Conservation (phyloP, 768 basidiomycete genomes). For the Floccularia luteovirens region DNA sequence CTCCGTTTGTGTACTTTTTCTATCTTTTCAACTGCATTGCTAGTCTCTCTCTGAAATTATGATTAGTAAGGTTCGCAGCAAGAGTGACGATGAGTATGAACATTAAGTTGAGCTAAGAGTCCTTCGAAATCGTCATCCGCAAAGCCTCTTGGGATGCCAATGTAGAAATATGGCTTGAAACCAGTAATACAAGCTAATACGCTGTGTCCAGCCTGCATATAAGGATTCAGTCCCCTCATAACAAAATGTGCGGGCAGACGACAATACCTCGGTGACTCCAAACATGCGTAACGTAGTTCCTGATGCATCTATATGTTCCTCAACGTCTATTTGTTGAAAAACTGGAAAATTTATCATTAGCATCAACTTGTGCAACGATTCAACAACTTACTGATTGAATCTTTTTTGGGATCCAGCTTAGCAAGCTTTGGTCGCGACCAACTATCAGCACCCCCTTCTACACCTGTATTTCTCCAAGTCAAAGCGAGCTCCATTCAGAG, state of each 20-base stretch:
- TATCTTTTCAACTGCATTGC: constrained; percentile 36
- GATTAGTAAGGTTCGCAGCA: constrained; percentile 1
- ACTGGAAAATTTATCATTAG: constrained; percentile 31
- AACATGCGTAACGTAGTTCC: constrained; percentile 59
- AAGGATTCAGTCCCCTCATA: constrained; percentile 2
- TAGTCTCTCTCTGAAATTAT: constrained; percentile 21
- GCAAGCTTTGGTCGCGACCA: constrained; percentile 65
- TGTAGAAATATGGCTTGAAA: constrained; percentile 91
- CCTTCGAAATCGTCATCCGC: constrained; percentile 53
- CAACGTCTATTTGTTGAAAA: constrained; percentile 96
- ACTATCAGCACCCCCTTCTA: constrained; percentile 70
- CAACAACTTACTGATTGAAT: constrained; percentile 54
- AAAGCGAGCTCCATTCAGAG: neutral
- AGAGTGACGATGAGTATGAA: constrained; percentile 24
- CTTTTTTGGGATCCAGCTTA: constrained; percentile 47
- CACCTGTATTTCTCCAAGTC: constrained; percentile 27
- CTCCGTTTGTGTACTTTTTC: constrained; percentile 62
- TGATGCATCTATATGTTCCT: constrained; percentile 46
- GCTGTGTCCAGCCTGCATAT: constrained; percentile 70
- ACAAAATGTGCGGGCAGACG: neutral
- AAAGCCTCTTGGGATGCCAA: constrained; percentile 84
- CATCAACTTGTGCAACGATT: neutral
- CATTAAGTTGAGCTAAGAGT: constrained; percentile 70
- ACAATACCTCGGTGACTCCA: constrained; percentile 78
- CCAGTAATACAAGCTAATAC: constrained; percentile 77